phyloP scores from a whole-genome alignment of 768 basidiomycete genomes.

The Amanita exitialis region DNA sequence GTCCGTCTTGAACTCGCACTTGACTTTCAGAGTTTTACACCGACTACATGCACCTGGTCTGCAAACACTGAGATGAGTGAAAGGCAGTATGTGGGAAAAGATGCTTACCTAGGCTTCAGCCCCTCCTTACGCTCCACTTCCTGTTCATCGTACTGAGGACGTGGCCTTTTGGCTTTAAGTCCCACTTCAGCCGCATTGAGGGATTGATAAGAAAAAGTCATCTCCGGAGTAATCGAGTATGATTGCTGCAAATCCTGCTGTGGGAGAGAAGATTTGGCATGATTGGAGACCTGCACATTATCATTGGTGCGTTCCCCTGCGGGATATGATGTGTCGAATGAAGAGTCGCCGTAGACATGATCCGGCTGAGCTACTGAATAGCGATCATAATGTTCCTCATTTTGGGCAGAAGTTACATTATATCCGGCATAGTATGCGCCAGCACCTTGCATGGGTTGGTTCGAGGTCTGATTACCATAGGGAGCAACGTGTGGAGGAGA shows the following conservation, averaged over 20 bases:
- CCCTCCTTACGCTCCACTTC: slow-evolving; percentile 27
- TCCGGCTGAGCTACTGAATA: neutral
- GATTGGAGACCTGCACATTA: neutral
- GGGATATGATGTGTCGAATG: neutral
- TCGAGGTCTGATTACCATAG: neutral
- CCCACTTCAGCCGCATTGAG: neutral
- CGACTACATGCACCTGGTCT: slow-evolving; percentile 58
- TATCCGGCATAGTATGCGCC: neutral
- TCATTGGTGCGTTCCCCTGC: neutral
- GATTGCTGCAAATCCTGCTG: neutral
- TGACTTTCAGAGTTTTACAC: slow-evolving; percentile 62
- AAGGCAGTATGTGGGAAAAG: neutral
- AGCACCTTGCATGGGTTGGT: neutral
- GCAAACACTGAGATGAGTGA: neutral
- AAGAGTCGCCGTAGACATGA: neutral
- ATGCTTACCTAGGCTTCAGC: slow-evolving; percentile 33
- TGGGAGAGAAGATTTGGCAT: neutral
- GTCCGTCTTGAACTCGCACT: slow-evolving; percentile 66
- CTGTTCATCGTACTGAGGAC: slow-evolving; percentile 23
- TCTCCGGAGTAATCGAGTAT: neutral
- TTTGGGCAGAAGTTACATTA: neutral
- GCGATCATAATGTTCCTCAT: neutral
- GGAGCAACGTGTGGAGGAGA: neutral
- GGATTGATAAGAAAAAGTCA: neutral
- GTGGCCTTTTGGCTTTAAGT: slow-evolving; percentile 27